phyloP scores from a whole-genome alignment of 2,329 filamentous ascomycete genomes.

The Aspergillus tamarii region DNA sequence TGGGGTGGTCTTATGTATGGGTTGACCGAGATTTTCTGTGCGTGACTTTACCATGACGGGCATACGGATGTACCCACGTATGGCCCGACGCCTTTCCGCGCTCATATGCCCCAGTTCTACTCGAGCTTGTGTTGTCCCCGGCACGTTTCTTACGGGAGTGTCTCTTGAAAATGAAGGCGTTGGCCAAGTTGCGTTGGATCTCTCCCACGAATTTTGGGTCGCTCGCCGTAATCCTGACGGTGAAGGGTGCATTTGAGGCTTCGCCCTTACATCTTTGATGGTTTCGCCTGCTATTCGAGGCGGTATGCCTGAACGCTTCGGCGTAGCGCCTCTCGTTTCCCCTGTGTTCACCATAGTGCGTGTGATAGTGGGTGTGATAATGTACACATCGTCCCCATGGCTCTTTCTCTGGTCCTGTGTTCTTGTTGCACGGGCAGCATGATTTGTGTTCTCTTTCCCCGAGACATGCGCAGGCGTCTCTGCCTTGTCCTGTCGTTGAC shows the following conservation, averaged over 20 bases:
- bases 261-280: constrained; percentile 31
- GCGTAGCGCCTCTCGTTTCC: constrained; percentile 21
- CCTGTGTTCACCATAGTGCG: constrained; percentile 42
- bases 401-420: constrained; percentile 17
- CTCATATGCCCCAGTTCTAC: constrained; percentile 11
- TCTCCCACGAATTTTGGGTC: constrained; percentile 26
- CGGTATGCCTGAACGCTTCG: constrained; percentile 20
- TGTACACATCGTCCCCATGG: constrained; percentile 39
- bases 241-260: constrained; percentile 29
- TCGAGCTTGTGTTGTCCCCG: constrained; percentile 17
- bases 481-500: constrained; percentile 19
- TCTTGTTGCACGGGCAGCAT: constrained; percentile 16
- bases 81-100: constrained; percentile 25
- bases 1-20: constrained; percentile 18
- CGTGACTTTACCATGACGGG: constrained; percentile 32
- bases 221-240: constrained; percentile 31
- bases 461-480: constrained; percentile 23
- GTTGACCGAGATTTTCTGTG: constrained; percentile 29
- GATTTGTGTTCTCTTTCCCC: constrained; percentile 29
- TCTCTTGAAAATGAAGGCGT: constrained; percentile 22
- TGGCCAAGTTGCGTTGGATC: constrained; percentile 27
- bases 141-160: constrained; percentile 17
- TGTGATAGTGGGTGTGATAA: constrained; percentile 47
- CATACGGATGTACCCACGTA: constrained; percentile 44
- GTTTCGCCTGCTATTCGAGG: constrained; percentile 30